phyloP scores from a whole-genome alignment of 108 stramenopile species.

The Skeletonema marinoi region DNA sequence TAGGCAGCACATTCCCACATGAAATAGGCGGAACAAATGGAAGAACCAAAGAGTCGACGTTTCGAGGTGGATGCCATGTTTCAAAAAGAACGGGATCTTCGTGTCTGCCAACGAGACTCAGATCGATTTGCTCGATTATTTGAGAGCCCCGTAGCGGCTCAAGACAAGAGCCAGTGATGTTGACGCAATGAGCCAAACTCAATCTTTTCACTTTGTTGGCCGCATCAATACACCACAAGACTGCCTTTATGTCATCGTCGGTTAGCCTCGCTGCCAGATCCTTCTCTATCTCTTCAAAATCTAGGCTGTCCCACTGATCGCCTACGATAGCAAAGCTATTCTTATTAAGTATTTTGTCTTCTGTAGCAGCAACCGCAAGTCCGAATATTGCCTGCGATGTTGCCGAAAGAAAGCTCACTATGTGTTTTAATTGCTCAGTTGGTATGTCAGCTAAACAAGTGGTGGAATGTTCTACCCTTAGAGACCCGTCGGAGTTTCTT shows the following conservation, averaged over 20 bases:
- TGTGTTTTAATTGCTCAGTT: neutral
- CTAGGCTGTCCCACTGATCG: slow-evolving; percentile 3
- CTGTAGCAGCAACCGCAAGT: neutral
- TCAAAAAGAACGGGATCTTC: neutral
- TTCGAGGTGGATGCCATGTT: neutral
- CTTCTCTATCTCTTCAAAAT: slow-evolving; percentile 19
- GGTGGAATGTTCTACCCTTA: neutral
- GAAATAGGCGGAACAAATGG: neutral
- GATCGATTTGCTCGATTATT: slow-evolving; percentile 5
- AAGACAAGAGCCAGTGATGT: slow-evolving; percentile 4
- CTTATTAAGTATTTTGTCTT: too few species aligned
- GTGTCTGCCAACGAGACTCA: slow-evolving; percentile 12
- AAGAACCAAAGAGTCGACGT: neutral
- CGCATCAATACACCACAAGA: slow-evolving; percentile 16
- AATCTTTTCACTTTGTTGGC: slow-evolving; percentile 14
- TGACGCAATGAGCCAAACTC: slow-evolving; percentile 9
- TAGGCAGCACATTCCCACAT: slow-evolving; percentile 1
- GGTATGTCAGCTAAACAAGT: neutral
- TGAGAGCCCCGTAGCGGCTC: slow-evolving; percentile 1
- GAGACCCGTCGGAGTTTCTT: neutral
- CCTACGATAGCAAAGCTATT: neutral
- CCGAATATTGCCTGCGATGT: neutral
- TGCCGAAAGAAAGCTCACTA: neutral
- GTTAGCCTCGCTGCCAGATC: neutral
- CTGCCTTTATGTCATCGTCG: slow-evolving; percentile 13